phyloP scores from a whole-genome alignment of 257 asterid genomes.

The Orobanche coerulescens region DNA sequence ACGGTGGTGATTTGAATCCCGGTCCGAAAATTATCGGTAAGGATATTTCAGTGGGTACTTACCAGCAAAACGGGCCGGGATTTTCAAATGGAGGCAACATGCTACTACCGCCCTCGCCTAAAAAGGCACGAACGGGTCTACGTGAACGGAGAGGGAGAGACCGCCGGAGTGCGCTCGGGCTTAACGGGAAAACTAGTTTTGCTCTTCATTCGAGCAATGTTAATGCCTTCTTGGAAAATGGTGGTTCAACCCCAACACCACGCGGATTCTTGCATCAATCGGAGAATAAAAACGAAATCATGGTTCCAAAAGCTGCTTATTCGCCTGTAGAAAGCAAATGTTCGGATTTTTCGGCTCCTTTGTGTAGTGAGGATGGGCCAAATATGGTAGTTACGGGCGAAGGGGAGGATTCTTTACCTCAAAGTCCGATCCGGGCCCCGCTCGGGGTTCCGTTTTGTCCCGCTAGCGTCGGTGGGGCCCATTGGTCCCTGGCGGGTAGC shows the following conservation, averaged over 20 bases:
- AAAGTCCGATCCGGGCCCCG: conserved; percentile 71
- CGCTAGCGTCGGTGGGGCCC: conserved; percentile 62
- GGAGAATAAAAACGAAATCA: conserved; percentile 26
- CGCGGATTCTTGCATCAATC: conserved; percentile 18
- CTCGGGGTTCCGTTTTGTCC: conserved; percentile 71
- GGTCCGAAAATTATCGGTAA: conserved; percentile 17
- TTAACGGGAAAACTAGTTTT: conserved; percentile 32
- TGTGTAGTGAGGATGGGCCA: conserved; percentile 35
- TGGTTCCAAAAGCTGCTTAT: conserved; percentile 23
- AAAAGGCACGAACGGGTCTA: conserved; percentile 38
- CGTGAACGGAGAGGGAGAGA: conserved; percentile 42
- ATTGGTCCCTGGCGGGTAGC: conserved; percentile 41
- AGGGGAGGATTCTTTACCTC: conserved; percentile 38
- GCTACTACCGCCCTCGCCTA: conserved; percentile 47
- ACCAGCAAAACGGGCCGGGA: conserved; percentile 35
- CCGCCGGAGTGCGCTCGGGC: conserved; percentile 38
- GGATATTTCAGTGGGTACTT: conserved; percentile 25
- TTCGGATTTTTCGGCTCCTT: conserved; percentile 38
- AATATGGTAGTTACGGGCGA: conserved; percentile 34
- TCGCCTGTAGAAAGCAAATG: background rate
- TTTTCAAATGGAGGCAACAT: conserved; percentile 43
- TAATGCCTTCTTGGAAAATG: conserved; percentile 31
- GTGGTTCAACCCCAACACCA: conserved; percentile 22
- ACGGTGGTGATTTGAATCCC: conserved; percentile 27
- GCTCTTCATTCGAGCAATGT: conserved; percentile 26